Evolutionary conservation across 108 stramenopile genomes (phyloP), one percentile per base, ranked within the genome.

Genomic region (Hondaea fermentalgiana): DNA sequence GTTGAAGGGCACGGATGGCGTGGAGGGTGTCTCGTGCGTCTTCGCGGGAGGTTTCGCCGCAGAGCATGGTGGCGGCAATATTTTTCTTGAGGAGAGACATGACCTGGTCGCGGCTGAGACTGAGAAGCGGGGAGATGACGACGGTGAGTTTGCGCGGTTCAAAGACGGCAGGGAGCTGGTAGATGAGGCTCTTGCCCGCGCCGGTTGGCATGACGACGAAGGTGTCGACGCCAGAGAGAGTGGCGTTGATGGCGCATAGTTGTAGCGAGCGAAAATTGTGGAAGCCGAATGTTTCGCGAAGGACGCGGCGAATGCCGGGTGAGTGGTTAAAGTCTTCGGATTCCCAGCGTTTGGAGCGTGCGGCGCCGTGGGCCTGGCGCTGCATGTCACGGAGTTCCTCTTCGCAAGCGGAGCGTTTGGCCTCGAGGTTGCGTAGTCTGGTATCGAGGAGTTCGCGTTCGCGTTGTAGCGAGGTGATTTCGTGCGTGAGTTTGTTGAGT

Each of bases 181-280:
- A 99, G 91, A 97, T 97, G 19, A 98, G 89, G 23, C 88, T 90
- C 93, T 99, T 99, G 17, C 98, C 98, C 28, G 98, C 98, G 16
- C 98, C 99, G 5, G 99, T 99, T 3, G 98, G 98, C 98, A 99
- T 98, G 57, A 99, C 92, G 19, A 98, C 98, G 89, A 99, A 99
- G 44, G 96, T 97, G 90, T 99, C 99, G 53, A 92, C 87, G 3
- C 97, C 97, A 45, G 89, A 58, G 90, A 99, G 93, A 42, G 98
- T 98, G 88, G 95, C 93, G 88, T 96, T 91, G 58, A 99, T 96
- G 87, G 99, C 96, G 57, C 95, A 93, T 83, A 95, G 90, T 91
- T 99, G 99, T 25, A 97, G 97, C 17, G 93, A 92, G 3, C 99
- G 96, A 91, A 99, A 99, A 44, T 90, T 90, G 12, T 90, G 88